Conservation (phyloP, 2,329 filamentous ascomycete species). For the Fusarium incarnatum region DNA sequence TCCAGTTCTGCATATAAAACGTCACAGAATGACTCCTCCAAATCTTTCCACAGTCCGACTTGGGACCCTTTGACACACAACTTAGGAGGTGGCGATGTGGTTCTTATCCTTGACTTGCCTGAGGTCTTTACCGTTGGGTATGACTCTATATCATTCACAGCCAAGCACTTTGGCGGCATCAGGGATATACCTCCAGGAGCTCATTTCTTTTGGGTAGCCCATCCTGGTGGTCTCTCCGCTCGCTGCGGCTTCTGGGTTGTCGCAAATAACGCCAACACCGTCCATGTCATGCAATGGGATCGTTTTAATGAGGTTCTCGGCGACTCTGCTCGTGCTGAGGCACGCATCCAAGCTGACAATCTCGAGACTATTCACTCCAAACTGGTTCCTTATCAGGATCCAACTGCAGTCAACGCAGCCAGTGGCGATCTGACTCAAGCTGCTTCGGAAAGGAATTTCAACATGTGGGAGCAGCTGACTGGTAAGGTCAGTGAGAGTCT, state of each 20-base stretch:
- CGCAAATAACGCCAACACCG: constrained; percentile 49
- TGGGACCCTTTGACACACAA: constrained; percentile 42
- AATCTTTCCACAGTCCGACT: constrained; percentile 6
- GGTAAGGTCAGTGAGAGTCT: constrained; percentile 58
- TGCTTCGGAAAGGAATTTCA: constrained; percentile 43
- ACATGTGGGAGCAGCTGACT: constrained; percentile 66
- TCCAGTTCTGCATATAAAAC: not conserved
- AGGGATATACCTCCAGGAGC: constrained; percentile 65
- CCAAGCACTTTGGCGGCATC: constrained; percentile 63
- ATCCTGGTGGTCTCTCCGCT: constrained; percentile 59
- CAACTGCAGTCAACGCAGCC: constrained; percentile 42
- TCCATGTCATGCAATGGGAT: constrained; percentile 67
- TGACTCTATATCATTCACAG: constrained; percentile 63
- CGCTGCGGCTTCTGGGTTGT: constrained; percentile 70
- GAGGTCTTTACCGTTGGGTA: constrained; percentile 64
- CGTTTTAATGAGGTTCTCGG: constrained; percentile 65
- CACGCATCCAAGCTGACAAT: constrained; percentile 57
- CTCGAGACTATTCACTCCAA: constrained; percentile 54
- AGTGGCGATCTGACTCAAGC: constrained; percentile 33
- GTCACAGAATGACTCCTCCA: constrained; percentile 8
- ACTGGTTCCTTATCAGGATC: constrained; percentile 60
- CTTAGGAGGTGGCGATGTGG: constrained; percentile 60
- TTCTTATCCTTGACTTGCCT: constrained; percentile 65
- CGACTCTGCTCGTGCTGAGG: constrained; percentile 61
- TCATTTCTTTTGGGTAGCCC: constrained; percentile 70